Evolutionary conservation across 148 eudicot genomes (phyloP), one percentile per base, ranked within the genome.

Genomic region (Rhododendron ferrugineum): DNA sequence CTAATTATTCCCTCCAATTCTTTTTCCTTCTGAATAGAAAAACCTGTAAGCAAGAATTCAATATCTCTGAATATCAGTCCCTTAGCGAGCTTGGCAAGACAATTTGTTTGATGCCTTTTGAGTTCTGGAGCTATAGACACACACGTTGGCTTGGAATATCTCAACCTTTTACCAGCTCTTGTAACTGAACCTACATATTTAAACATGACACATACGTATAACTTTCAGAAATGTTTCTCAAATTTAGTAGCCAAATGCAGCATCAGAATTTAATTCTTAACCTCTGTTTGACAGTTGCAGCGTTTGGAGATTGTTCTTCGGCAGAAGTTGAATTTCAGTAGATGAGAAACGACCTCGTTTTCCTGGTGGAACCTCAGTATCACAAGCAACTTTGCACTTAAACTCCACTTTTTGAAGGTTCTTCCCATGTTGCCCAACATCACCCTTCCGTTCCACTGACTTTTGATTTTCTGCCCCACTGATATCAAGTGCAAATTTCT

Each of bases 41-140:
- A 91, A 84, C n/a, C n/a, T n/a, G 98, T 94, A 2, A 96, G 90
- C 88, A 96, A 89, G 89, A 96, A 96, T 74, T 93, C 92, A 76
- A 93, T 81, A 49, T 92, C 90, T 82, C 84, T 94, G 82, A 96
- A 93, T 87, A 96, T 84, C 78, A 83, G 50, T 85, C 88, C 90
- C 85, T 88, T 92, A 85, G 85, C 85, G 46, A 85, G 89, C 86
- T 89, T 88, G 66, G 42, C 76, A 82, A 54, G 85, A 75, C 81
- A 85, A 30, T 74, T 90, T 81, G 88, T 87, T 58, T 84, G 95
- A 87, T 82, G 87, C 78, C 88, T 91, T 86, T 91, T 90, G 36
- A 87, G 86, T 85, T 90, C 92, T 82, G 88, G 92, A 70, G 91
- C 88, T 84, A 88, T 83, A 64, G 88, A 80, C 83, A 90, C 88